phyloP scores from a whole-genome alignment of 345 rosid genomes.

The Clarkia xantiana region DNA sequence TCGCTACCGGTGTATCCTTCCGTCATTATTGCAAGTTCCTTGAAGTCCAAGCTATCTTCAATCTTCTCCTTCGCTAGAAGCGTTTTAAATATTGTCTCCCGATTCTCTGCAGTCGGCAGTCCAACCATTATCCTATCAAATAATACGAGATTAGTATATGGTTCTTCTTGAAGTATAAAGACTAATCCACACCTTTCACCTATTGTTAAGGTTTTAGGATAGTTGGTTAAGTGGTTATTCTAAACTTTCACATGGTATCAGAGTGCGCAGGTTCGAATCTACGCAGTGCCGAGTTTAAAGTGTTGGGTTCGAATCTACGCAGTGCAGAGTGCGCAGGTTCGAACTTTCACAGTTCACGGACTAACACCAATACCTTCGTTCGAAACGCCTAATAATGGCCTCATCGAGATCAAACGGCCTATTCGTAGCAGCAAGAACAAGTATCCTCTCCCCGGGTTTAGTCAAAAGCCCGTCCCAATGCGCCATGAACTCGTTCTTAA shows the following conservation, averaged over 20 bases:
- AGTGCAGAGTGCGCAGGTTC: too few species aligned
- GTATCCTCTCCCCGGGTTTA: slow-evolving; percentile 61
- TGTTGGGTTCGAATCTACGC: too few species aligned
- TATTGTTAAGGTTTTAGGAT: too few species aligned
- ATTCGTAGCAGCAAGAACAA: slow-evolving; percentile 95
- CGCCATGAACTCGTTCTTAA: slow-evolving; percentile 20
- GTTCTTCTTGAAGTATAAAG: too few species aligned
- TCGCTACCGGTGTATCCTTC: slow-evolving; percentile 83
- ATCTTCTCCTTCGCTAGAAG: slow-evolving; percentile 55
- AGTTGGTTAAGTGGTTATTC: too few species aligned
- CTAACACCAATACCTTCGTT: slow-evolving; percentile 42
- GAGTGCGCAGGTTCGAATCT: too few species aligned
- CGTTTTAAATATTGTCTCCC: slow-evolving; percentile 58
- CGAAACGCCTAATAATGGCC: slow-evolving; percentile 86
- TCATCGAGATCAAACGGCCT: slow-evolving; percentile 95
- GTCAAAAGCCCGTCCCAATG: slow-evolving; percentile 91
- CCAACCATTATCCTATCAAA: slow-evolving; percentile 56
- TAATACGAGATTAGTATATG: not conserved
- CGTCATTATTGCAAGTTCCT: slow-evolving; percentile 64
- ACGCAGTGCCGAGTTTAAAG: too few species aligned
- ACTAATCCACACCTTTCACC: too few species aligned
- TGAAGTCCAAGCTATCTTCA: slow-evolving; percentile 44
- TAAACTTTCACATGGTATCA: too few species aligned
- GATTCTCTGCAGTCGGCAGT: slow-evolving; percentile 50
- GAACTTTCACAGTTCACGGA: too few species aligned